Percentiles rank a stretch among this genome's conserved stretches.
phyloP scores from a whole-genome alignment of 257 asterid genomes.

The Fraxinus cuspidata region DNA sequence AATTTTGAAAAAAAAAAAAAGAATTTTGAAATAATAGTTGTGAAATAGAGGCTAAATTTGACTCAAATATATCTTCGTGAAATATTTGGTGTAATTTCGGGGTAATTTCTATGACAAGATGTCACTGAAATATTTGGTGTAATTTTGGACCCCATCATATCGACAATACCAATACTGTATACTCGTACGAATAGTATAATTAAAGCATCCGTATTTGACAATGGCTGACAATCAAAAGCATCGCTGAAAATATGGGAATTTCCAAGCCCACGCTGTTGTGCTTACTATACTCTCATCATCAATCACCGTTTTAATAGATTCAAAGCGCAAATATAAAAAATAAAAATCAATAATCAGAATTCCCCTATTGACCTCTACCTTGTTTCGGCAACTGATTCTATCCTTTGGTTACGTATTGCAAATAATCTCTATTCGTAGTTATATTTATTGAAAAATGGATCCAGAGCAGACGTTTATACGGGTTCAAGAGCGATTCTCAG shows the following conservation, averaged over 20 bases:
- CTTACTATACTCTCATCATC: not conserved
- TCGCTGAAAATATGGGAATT: not conserved
- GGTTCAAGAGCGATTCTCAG: constrained; percentile 93
- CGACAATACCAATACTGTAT: no score
- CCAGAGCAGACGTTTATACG: constrained; percentile 97
- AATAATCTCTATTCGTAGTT: not conserved
- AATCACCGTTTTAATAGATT: not conserved
- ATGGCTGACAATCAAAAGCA: not conserved
- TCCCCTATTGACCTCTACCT: not conserved
- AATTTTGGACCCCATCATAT: no score
- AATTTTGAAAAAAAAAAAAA: no score
- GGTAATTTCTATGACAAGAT: no score
- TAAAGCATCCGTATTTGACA: constrained; percentile 19
- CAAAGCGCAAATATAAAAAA: no score
- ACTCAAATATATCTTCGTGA: no score
- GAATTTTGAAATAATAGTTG: no score
- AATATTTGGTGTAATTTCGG: no score
- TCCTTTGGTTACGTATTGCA: not conserved
- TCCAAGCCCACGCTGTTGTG: not conserved
- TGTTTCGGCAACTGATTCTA: not conserved
- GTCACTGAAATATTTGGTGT: no score
- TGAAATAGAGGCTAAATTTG: no score
- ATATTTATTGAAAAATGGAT: constrained; percentile 52
- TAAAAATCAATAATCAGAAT: not conserved
- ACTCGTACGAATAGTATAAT: not conserved